These are phyloP conservation scores for Chrysosporium queenslandicum DNA, from an alignment of 2,329 filamentous ascomycete species.

Conservation along the genomic window DNA sequence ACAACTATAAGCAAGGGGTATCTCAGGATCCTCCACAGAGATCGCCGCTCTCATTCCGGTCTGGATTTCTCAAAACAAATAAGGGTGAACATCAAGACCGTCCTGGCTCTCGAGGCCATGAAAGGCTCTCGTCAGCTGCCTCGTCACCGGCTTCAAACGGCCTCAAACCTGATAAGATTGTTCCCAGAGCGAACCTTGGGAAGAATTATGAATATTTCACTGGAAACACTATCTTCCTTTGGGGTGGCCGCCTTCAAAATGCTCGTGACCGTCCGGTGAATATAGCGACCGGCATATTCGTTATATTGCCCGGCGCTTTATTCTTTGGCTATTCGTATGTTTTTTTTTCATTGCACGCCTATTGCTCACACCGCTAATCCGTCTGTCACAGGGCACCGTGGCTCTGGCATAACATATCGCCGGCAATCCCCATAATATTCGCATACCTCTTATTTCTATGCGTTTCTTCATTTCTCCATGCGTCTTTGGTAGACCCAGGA, in stretches of 20 bases:
- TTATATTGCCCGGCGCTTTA: constrained; percentile 66
- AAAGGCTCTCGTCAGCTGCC: constrained; percentile 65
- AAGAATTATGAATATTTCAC: constrained; percentile 87
- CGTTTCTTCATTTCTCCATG: constrained; percentile 87
- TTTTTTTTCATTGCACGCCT: constrained; percentile 8
- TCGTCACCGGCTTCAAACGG: constrained; percentile 59
- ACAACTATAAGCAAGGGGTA: constrained; percentile 46
- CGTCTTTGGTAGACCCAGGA: constrained; percentile 83
- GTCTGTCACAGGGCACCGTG: constrained; percentile 52
- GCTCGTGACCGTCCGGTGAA: constrained; percentile 81
- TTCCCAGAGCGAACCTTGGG: constrained; percentile 41
- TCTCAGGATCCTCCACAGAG: constrained; percentile 52
- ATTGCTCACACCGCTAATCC: constrained; percentile 11
- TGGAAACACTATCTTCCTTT: constrained; percentile 84
- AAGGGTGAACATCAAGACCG: constrained; percentile 42
- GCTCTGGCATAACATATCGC: constrained; percentile 77
- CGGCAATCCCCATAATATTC: constrained; percentile 79
- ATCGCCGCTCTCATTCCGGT: constrained; percentile 66
- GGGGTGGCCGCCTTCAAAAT: constrained; percentile 79
- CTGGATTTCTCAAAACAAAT: constrained; percentile 57
- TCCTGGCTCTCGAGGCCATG: constrained; percentile 56
- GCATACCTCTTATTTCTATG: constrained; percentile 86
- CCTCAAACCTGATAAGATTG: constrained; percentile 32
- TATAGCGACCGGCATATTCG: constrained; percentile 68
- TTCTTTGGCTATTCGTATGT: constrained; percentile 73